Base-by-base conservation (phyloP, 176 grass and related monocot genomes). In the Lolium perenne region DNA sequence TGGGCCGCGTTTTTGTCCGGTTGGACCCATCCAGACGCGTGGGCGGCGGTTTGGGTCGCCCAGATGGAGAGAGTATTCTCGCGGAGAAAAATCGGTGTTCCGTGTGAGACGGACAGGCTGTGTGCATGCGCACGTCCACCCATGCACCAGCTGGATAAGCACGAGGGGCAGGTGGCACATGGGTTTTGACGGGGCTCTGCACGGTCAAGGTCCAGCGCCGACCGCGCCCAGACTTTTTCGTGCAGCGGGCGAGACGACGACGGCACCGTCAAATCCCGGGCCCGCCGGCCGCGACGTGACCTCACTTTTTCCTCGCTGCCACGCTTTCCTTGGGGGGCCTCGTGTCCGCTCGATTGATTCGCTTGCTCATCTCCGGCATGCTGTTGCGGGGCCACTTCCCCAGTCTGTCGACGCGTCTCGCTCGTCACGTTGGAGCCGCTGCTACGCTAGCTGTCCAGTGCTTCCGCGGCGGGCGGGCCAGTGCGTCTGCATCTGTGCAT, bases 141-240 rank as follows among this genome's bases (percentile, higher is more conserved):
- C 15, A 10, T 58, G 49, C 26, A 35, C 6, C 59, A 65, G 26
- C 83, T 51, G 71, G 71, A 67, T 67, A 67, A 85, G 83, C 0
- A 17, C 11, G 58, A 35, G 10, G 8, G 51, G 2, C 46, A 55
- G 15, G 80, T 15, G 81, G n/a, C 23, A 55, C 50, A 64, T 84
- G 53, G 69, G 18, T 38, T n/a, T 45, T 23, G 74, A 65, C 41
- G 56, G 20, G 13, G 4, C 5, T 43, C 7, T 10, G 46, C 8
- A 5, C 49, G 74, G 84, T 86, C 84, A 86, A 79, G 82, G 82
- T 85, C 76, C 87, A 67, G 67, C 82, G 80, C 80, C 87, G 87
- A 89, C 82, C 3, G 65, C 80, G 53, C 58, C 1, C 8, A 41
- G 53, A 41, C 72, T 46, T 60, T 71, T 50, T 22, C 53, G 21